Base-by-base conservation (phyloP, 2,329 filamentous ascomycete species). In the Teratosphaeria pseudoeucalypti region DNA sequence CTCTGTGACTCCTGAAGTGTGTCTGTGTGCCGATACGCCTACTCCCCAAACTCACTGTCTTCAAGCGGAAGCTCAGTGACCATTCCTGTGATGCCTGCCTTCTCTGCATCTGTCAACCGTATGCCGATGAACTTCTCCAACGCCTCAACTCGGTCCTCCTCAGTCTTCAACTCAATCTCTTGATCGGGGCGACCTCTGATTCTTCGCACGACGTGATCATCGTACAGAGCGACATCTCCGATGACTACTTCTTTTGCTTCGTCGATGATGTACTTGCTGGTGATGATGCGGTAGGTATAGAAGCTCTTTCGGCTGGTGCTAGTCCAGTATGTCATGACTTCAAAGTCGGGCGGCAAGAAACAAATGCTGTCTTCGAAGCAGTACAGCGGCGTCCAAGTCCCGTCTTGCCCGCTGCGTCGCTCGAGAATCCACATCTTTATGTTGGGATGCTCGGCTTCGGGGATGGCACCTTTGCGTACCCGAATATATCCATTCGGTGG, bases 321-420 rank as follows among this genome's bases (percentile, higher is more conserved):
- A 1, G 81, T 82, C 53, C 69, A 80, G 63, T 76, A 81, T 71
- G 83, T 88, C 75, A 86, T 76, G 1, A 85, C 73, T 32, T 76
- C 77, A 65, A 84, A 88, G 71, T 89, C 86, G 43, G 73, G 70
- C 7, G 78, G 78, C 34, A 82, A 68, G 70, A 86, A 88, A 70
- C 88, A 85, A 27, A 80, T 49, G 43, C 43, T 53, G 47, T 87
- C 83, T 2, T 80, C 78, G 69, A 90, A 90, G 61, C 79, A 82
- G 70, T 89, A 89, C 59, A 78, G 80, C 2, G 81, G 74, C 32
- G 78, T 75, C 82, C 86, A 91, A 1, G 76, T 74, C 52, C 72
- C 74, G 1, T 78, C 73, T 0, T 71, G 43, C 43, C 60, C 52
- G 19, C 53, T 61, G 62, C 57, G 69, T 59, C 71, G 66, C 56